Conservation (phyloP, 306 rosid species). For the Begonia loranthoides region DNA sequence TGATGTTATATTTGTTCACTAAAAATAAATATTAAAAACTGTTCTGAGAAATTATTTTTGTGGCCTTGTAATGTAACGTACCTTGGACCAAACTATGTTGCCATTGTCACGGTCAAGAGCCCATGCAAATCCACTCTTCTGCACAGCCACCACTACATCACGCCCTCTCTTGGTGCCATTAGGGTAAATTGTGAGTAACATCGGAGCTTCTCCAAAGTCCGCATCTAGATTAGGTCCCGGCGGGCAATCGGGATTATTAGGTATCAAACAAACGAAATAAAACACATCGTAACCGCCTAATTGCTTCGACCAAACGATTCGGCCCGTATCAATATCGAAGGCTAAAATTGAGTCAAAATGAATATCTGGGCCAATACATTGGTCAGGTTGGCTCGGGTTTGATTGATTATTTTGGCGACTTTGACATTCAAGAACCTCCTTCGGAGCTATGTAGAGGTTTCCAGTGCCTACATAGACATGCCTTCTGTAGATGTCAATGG, state of each 20-base stretch:
- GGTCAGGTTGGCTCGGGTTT: constrained; percentile 19
- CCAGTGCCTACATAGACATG: constrained; percentile 30
- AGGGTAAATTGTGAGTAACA: constrained; percentile 17
- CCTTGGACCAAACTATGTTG: constrained; percentile 25
- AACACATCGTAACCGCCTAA: constrained; percentile 23
- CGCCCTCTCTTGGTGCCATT: constrained; percentile 1
- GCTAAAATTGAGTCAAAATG: constrained; percentile 27
- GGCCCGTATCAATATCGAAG: constrained; percentile 15
- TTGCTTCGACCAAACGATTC: constrained; percentile 20
- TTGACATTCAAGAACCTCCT: constrained; percentile 21
- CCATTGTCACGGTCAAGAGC: constrained; percentile 27
- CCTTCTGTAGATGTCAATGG: constrained; percentile 19
- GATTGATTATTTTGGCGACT: constrained; percentile 19
- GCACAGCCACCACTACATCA: constrained; percentile 27
- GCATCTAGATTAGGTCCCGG: constrained; percentile 28
- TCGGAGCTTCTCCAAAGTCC: constrained; percentile 30
- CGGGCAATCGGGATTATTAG: constrained; percentile 35
- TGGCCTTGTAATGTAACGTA: not conserved
- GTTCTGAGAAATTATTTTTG: too few relatives aligned
- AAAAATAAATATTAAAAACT: too few relatives aligned
- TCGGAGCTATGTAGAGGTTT: constrained; percentile 28
- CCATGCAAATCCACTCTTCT: constrained; percentile 31
- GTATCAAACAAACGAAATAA: constrained; percentile 19
- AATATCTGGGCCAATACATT: constrained; percentile 26
- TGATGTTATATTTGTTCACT: too few relatives aligned